Percentiles rank a stretch among this genome's conserved stretches.
Evolutionary conservation across 768 basidiomycete species (phyloP).

Genomic region (Rhodocollybia butyracea): DNA sequence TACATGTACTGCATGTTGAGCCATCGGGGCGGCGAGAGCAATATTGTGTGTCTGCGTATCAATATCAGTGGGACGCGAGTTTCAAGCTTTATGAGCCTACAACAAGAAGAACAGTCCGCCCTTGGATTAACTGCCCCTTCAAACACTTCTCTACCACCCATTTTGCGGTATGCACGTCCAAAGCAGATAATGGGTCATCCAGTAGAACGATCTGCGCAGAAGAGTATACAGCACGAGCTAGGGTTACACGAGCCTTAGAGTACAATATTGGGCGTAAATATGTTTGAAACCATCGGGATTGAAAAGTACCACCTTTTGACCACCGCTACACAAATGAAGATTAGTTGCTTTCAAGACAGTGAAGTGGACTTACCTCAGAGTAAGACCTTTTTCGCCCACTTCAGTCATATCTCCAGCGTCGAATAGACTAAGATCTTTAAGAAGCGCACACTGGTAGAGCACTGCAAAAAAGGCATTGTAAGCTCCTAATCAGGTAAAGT

Average conservation of each 20-base stretch:
- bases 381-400: constrained; percentile 51
- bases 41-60: constrained; percentile 42
- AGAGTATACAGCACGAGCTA: constrained; percentile 60
- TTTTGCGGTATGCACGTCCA: constrained; percentile 51
- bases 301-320: constrained; percentile 57
- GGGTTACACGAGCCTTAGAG: constrained; percentile 42
- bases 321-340: constrained; percentile 33
- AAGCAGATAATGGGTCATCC: constrained; percentile 52
- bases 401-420: constrained; percentile 49
- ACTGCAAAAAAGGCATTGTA: no score
- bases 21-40: constrained; percentile 34
- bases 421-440: constrained; percentile 42
- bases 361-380: constrained; percentile 27
- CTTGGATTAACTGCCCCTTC: constrained; percentile 33
- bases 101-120: constrained; percentile 41
- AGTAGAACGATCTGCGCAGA: constrained; percentile 49
- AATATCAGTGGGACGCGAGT: neutral
- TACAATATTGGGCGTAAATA: neutral
- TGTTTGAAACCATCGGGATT: constrained; percentile 13
- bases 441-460: constrained; percentile 36
- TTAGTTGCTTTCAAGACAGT: neutral
- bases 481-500: no score
- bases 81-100: constrained; percentile 15
- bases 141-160: constrained; percentile 50
- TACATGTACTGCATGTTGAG: constrained; percentile 41